A percentile compares a stretch with the other conserved stretches of the same genome.
Evolutionary conservation across 768 basidiomycete genomes (phyloP).

Genomic region (Coprinopsis strossmayeri): DNA sequence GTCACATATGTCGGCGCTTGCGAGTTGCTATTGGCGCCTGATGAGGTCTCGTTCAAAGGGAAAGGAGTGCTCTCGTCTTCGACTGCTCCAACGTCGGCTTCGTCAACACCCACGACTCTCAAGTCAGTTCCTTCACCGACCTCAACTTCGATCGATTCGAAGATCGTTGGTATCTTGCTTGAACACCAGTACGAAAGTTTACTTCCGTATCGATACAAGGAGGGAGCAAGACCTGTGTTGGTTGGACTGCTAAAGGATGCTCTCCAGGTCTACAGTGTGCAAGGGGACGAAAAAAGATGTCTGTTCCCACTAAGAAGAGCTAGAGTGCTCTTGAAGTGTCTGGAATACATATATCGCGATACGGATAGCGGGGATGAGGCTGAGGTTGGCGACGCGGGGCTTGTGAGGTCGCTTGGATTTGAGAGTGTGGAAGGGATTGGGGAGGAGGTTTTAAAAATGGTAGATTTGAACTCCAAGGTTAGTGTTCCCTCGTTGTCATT

Average conservation of each 20-base stretch:
- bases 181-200: conserved; percentile 57
- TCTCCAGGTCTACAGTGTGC: conserved; percentile 38
- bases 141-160: too few relatives aligned
- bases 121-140: too few relatives aligned
- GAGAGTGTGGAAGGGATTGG: conserved; percentile 30
- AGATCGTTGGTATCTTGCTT: conserved; percentile 47
- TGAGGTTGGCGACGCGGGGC: neutral
- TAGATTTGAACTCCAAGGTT: conserved; percentile 40
- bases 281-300: conserved; percentile 8
- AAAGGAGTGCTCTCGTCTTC: too few relatives aligned
- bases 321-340: conserved; percentile 44
- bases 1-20: conserved; percentile 61
- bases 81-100: too few relatives aligned
- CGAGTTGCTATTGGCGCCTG: conserved; percentile 53
- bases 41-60: conserved; percentile 40
- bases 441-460: conserved; percentile 33
- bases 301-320: conserved; percentile 52
- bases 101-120: too few relatives aligned
- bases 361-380: conserved; percentile 15
- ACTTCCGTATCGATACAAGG: conserved; percentile 51
- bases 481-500: conserved; percentile 11
- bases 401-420: conserved; percentile 14
- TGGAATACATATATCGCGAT: conserved; percentile 46
- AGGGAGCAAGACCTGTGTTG: conserved; percentile 38
- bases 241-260: conserved; percentile 40